Conservation (phyloP, 1,284 basidiomycete genomes). For the Sutorius eximius region DNA sequence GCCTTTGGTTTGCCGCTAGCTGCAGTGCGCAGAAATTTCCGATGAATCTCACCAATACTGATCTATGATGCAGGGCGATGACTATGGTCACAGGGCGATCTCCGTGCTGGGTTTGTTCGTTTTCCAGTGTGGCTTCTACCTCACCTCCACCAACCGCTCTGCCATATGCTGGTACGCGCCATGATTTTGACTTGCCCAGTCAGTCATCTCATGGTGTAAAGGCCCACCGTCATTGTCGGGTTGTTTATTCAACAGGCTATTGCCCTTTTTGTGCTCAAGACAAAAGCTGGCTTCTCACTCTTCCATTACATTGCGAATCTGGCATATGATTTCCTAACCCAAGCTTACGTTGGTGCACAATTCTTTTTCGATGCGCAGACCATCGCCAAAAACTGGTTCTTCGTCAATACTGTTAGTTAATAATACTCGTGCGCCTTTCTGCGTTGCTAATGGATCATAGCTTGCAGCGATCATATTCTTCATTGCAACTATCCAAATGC, state of each 20-base stretch:
- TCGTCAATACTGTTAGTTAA: slow-evolving; percentile 65
- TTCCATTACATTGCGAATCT: slow-evolving; percentile 81
- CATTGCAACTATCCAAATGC: slow-evolving; percentile 84
- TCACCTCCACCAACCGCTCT: slow-evolving; percentile 58
- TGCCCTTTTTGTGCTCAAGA: slow-evolving; percentile 85
- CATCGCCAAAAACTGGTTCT: slow-evolving; percentile 73
- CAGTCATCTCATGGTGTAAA: slow-evolving; percentile 31
- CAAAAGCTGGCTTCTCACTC: slow-evolving; percentile 73
- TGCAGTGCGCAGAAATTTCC: slow-evolving; percentile 41
- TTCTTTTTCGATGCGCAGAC: slow-evolving; percentile 78
- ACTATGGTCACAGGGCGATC: slow-evolving; percentile 76
- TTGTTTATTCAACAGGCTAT: slow-evolving; percentile 82
- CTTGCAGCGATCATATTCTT: slow-evolving; percentile 82
- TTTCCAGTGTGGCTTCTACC: slow-evolving; percentile 74
- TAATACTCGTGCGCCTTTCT: background rate
- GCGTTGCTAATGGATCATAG: slow-evolving; percentile 34
- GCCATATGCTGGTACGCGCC: slow-evolving; percentile 62
- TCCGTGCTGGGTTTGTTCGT: slow-evolving; percentile 77
- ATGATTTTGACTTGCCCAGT: background rate
- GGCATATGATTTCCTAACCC: slow-evolving; percentile 68
- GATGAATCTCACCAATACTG: slow-evolving; percentile 4
- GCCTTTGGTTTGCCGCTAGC: slow-evolving; percentile 75
- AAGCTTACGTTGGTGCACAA: slow-evolving; percentile 61
- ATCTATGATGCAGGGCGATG: slow-evolving; percentile 49
- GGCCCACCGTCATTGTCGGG: slow-evolving; percentile 82